Evolutionary conservation across 2,329 filamentous ascomycete species (phyloP).

Genomic region (Alternaria triticimaculans): DNA sequence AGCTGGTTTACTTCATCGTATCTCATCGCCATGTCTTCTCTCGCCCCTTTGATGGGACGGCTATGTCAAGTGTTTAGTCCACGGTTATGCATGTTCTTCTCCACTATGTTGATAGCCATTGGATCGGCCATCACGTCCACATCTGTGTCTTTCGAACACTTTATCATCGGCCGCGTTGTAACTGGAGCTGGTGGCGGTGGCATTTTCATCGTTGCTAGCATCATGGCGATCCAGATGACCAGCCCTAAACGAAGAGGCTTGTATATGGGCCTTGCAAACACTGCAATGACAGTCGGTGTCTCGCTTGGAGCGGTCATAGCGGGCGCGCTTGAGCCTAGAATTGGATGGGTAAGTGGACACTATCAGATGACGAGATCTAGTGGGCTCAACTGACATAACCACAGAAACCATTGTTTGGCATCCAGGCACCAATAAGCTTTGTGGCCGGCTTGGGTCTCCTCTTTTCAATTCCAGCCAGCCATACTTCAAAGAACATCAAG

Average conservation of each 20-base stretch:
- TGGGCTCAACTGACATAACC: slow-evolving; percentile 8
- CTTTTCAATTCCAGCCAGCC: slow-evolving; percentile 66
- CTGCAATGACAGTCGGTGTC: slow-evolving; percentile 74
- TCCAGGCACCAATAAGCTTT: slow-evolving; percentile 71
- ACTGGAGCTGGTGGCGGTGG: slow-evolving; percentile 74
- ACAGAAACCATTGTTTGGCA: slow-evolving; percentile 74
- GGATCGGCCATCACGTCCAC: slow-evolving; percentile 71
- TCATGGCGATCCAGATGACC: slow-evolving; percentile 77
- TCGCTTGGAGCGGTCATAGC: slow-evolving; percentile 74
- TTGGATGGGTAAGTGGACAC: slow-evolving; percentile 70
- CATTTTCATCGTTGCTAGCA: slow-evolving; percentile 74
- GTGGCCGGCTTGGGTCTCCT: slow-evolving; percentile 68
- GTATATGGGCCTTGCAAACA: slow-evolving; percentile 76
- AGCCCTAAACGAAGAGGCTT: slow-evolving; percentile 72
- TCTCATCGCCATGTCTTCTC: slow-evolving; percentile 60
- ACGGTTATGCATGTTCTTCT: slow-evolving; percentile 67
- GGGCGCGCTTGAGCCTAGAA: slow-evolving; percentile 66
- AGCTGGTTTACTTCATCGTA: slow-evolving; percentile 86
- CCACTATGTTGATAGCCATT: slow-evolving; percentile 64
- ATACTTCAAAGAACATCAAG: slow-evolving; percentile 46
- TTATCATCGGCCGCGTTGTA: slow-evolving; percentile 72
- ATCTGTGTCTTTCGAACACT: slow-evolving; percentile 65
- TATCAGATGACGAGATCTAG: not conserved
- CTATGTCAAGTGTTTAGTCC: slow-evolving; percentile 77
- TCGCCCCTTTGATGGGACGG: slow-evolving; percentile 74